These are phyloP conservation scores for Russula brevipes DNA, from an alignment of 768 basidiomycete genomes.

Conservation along the genomic window DNA sequence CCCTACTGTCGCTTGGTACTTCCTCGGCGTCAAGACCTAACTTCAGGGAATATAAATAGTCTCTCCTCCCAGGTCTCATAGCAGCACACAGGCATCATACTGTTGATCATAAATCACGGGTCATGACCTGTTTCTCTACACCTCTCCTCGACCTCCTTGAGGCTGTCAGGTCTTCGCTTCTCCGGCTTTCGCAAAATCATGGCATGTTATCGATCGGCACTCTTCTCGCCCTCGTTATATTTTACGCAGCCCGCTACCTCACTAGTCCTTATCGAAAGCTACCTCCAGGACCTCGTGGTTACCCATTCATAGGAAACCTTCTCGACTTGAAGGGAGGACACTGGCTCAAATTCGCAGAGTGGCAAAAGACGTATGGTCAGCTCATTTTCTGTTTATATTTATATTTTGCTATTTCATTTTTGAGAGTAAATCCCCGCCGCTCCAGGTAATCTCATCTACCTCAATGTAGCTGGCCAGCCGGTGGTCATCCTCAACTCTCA, in stretches of 20 bases:
- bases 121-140: not conserved
- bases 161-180: not conserved
- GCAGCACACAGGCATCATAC: no score
- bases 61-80: no score
- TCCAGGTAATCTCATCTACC: no score
- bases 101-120: no score
- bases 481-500: no score
- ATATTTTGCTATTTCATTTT: no score
- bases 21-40: no score
- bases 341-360: not conserved
- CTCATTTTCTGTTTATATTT: not conserved
- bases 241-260: not conserved
- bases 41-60: not conserved
- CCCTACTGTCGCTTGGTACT: no score
- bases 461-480: no score
- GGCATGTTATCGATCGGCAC: not conserved
- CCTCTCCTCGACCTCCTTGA: not conserved
- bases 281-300: slow-evolving; percentile 3
- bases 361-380: not conserved
- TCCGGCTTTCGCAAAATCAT: not conserved
- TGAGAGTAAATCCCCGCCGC: not conserved
- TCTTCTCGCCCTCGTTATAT: not conserved
- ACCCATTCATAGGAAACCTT: not conserved
- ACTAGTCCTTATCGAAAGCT: not conserved
- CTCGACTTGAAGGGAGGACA: not conserved